Percentiles rank a stretch among this genome's conserved stretches.
phyloP scores from a whole-genome alignment of 1,139 yeast species.

The Hemisphaericaspora xylofermentans region DNA sequence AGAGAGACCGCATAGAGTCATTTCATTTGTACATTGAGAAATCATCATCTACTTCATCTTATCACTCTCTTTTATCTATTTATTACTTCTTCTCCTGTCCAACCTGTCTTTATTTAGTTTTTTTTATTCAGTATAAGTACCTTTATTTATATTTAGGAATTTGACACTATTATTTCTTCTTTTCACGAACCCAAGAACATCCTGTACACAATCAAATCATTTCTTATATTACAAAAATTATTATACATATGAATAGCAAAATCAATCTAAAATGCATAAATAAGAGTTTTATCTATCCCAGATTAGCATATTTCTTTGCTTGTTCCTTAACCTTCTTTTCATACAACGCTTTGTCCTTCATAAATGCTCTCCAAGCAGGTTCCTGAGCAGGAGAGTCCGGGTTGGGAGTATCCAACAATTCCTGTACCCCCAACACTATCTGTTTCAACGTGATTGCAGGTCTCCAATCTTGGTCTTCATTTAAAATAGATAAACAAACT shows the following conservation, averaged over 20 bases:
- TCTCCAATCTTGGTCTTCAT: conserved; percentile 97
- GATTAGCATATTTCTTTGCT: conserved; percentile 60
- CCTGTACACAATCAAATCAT: no score
- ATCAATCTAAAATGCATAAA: neutral
- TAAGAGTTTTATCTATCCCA: conserved; percentile 2
- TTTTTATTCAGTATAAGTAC: no score
- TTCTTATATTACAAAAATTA: neutral
- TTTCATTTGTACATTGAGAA: no score
- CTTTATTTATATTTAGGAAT: no score
- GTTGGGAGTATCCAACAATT: conserved; percentile 83
- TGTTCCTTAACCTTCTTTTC: conserved; percentile 79
- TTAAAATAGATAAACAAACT: conserved; percentile 85
- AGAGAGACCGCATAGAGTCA: no score
- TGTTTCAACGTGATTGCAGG: conserved; percentile 94
- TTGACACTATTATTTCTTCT: no score
- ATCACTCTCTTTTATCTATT: no score
- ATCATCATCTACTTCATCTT: no score
- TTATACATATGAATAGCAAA: neutral
- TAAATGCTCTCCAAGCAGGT: conserved; percentile 88
- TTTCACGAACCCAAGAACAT: no score
- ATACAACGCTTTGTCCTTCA: conserved; percentile 64
- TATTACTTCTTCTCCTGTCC: no score
- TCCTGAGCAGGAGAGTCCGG: conserved; percentile 97
- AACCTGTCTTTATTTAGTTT: no score
- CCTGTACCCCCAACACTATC: conserved; percentile 89